Percentiles rank a stretch among this genome's conserved stretches.
Conservation (phyloP, 2,329 filamentous ascomycete genomes). For the Pseudogymnoascus destructans region DNA sequence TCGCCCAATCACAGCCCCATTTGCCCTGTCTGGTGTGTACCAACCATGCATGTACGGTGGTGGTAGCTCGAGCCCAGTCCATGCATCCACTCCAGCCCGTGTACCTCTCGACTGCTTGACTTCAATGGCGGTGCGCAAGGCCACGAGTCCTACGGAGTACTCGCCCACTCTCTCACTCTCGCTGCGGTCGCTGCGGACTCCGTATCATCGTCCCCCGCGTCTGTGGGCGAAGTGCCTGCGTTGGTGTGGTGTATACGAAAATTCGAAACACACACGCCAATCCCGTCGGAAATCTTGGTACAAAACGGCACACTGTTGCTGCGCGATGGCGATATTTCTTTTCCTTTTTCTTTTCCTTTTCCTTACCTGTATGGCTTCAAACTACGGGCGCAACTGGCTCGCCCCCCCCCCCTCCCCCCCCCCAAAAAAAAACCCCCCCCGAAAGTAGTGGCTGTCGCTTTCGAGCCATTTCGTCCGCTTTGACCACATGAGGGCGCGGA, state of each 20-base stretch:
- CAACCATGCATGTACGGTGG: neutral
- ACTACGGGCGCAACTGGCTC: neutral
- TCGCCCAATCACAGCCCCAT: neutral
- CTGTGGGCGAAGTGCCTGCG: constrained; percentile 7
- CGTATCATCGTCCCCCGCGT: constrained; percentile 2
- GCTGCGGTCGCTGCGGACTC: neutral
- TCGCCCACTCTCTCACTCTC: neutral
- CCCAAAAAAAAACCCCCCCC: too few relatives aligned
- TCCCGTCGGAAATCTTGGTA: neutral
- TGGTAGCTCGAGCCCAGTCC: constrained; percentile 4
- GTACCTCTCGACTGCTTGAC: neutral
- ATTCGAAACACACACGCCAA: constrained; percentile 5
- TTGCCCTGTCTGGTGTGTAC: neutral
- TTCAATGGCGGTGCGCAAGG: neutral
- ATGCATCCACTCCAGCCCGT: constrained; percentile 4
- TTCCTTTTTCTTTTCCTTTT: neutral
- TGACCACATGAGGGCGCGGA: neutral
- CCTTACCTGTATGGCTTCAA: neutral
- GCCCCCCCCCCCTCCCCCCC: too few relatives aligned
- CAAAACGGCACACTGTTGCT: too few relatives aligned
- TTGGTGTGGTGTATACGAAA: constrained; percentile 2
- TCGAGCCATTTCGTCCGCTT: neutral
- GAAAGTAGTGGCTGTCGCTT: constrained; percentile 1
- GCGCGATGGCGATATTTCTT: neutral
- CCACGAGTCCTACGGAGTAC: constrained; percentile 6